Evolutionary conservation across 495 filamentous ascomycete genomes (phyloP), one percentile per base, ranked within the genome.

Genomic region (Hyphodiscus hymeniophilus): DNA sequence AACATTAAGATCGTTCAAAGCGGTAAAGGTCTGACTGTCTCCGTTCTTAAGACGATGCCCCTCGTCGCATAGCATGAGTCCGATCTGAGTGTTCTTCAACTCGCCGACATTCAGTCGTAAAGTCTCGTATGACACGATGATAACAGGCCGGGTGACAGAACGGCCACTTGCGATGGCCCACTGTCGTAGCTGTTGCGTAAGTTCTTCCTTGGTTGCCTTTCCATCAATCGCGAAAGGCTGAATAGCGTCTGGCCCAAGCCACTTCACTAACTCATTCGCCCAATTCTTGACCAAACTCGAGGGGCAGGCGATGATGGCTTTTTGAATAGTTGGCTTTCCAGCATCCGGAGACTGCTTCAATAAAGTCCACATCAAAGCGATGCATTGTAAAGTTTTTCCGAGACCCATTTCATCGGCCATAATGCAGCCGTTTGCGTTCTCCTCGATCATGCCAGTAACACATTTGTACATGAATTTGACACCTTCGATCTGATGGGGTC

Each of bases 371-470:
- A 99, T 89, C 30, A 87, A 70, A 13, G 68, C 75, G 47, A 77
- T 77, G 59, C 72, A 78, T 54, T 75, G 69, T 1, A 94, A 73
- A 11, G 92, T 99, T 68, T 99, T 99, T 38, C 92, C 92, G 26
- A 99, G 66, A 36, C 92, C 92, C 92, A 99, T 99, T 57, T 95
- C 92, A 61, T 99, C 92, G 54, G 92, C 92, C 92, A 99, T 99
- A 62, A 99, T 99, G 62, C 92, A 97, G 0, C 92, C 92, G 66
- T 96, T 87, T 18, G 94, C 94, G 47, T 89, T 92, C 35, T 82
- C 76, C 60, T 99, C 92, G 54, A 97, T 81, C 76, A 97, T 73
- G 5, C 92, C 92, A 20, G 91, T 97, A 16, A 89, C 88, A 62
- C 87, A 94, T 43, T 78, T 75, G 64, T 97, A 99, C 69, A 99